phyloP scores from a whole-genome alignment of 1,139 yeast species.

The Candida pseudocylindracea region DNA sequence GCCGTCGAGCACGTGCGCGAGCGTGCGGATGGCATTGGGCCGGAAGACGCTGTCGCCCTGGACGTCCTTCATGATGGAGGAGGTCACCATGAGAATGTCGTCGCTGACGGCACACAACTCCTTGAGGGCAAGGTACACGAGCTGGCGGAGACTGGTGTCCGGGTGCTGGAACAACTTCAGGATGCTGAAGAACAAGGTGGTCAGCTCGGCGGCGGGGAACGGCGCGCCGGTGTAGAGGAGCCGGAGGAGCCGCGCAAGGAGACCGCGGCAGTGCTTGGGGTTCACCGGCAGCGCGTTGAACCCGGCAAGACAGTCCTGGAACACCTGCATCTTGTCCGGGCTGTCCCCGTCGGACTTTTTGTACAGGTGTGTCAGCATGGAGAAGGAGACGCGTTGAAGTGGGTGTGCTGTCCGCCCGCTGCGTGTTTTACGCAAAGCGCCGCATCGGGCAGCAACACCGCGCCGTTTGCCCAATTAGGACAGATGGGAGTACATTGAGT shows the following conservation, averaged over 20 bases:
- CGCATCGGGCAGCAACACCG: background rate
- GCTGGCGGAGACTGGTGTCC: slow-evolving; percentile 77
- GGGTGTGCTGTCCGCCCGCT: background rate
- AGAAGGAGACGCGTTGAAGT: background rate
- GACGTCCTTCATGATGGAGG: slow-evolving; percentile 94
- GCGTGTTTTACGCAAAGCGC: background rate
- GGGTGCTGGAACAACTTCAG: slow-evolving; percentile 89
- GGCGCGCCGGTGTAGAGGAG: slow-evolving; percentile 66
- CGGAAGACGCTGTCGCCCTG: slow-evolving; percentile 69
- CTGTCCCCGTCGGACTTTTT: too few species aligned
- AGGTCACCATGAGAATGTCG: slow-evolving; percentile 92
- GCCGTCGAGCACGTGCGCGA: slow-evolving; percentile 76
- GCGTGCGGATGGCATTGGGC: slow-evolving; percentile 87
- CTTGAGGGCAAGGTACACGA: slow-evolving; percentile 84
- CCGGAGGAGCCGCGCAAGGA: slow-evolving; percentile 53
- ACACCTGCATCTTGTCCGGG: slow-evolving; percentile 93
- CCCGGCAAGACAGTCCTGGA: slow-evolving; percentile 84
- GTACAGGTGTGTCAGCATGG: slow-evolving; percentile 4
- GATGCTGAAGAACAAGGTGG: slow-evolving; percentile 80
- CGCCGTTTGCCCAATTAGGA: background rate
- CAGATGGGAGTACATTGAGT: background rate
- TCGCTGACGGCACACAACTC: slow-evolving; percentile 71
- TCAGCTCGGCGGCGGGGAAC: slow-evolving; percentile 78
- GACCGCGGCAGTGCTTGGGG: slow-evolving; percentile 64
- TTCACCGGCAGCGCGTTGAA: slow-evolving; percentile 86